Conservation (phyloP, 805 yeast genomes). For the Barnettozyma siamensis region DNA sequence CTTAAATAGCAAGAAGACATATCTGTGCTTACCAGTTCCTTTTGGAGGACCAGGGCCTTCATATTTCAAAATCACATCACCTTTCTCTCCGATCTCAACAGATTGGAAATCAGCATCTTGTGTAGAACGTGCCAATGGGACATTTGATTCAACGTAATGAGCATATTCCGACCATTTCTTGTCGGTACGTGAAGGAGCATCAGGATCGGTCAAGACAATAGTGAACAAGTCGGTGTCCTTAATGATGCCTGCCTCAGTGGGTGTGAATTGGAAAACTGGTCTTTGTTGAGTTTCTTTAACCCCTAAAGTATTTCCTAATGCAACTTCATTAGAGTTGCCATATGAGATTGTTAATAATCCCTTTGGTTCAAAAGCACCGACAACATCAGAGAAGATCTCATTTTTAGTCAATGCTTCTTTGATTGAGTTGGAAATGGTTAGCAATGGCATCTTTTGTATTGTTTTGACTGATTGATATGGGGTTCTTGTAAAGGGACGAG, state of each 20-base stretch:
- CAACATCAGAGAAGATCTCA: slow-evolving; percentile 40
- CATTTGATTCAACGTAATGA: slow-evolving; percentile 63
- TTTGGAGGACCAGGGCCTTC: slow-evolving; percentile 89
- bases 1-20: slow-evolving; percentile 69
- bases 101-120: slow-evolving; percentile 28
- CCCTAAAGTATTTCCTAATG: slow-evolving; percentile 70
- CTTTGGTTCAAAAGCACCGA: slow-evolving; percentile 24
- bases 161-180: slow-evolving; percentile 85
- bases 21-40: slow-evolving; percentile 81
- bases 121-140: slow-evolving; percentile 33
- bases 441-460: slow-evolving; percentile 18
- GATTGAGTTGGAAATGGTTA: slow-evolving; percentile 25
- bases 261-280: slow-evolving; percentile 64
- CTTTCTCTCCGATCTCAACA: slow-evolving; percentile 31
- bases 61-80: slow-evolving; percentile 48
- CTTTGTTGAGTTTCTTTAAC: slow-evolving; percentile 59
- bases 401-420: slow-evolving; percentile 35
- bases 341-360: slow-evolving; percentile 56
- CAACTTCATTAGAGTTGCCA: slow-evolving; percentile 53
- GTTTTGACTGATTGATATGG: neutral
- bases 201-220: slow-evolving; percentile 84
- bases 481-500: neutral
- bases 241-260: slow-evolving; percentile 14
- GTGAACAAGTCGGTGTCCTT: slow-evolving; percentile 52
- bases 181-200: slow-evolving; percentile 82